phyloP scores from a whole-genome alignment of 202 grass and related monocot genomes.

The Carex arenaria region DNA sequence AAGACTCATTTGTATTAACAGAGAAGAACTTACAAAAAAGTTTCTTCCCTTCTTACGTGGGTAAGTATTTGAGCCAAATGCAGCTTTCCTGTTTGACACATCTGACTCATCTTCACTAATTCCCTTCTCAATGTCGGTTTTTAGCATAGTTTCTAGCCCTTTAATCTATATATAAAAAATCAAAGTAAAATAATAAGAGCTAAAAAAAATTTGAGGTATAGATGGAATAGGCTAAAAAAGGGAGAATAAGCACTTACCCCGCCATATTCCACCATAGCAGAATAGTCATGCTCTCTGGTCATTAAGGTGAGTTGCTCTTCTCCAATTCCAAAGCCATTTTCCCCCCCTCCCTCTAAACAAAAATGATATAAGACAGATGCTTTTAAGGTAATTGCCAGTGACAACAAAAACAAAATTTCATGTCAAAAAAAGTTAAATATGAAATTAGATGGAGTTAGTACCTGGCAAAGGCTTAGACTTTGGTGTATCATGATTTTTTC shows the following conservation, averaged over 20 bases:
- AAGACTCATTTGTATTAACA: conserved; percentile 5
- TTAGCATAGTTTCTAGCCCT: conserved; percentile 63
- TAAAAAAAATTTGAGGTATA: background rate
- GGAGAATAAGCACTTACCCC: conserved; percentile 38
- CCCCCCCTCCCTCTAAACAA: conserved; percentile 23
- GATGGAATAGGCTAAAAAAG: background rate
- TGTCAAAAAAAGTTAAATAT: background rate
- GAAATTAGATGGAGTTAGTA: background rate
- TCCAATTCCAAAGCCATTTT: conserved; percentile 66
- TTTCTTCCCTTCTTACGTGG: conserved; percentile 86
- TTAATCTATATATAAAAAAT: conserved; percentile 46
- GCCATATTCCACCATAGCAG: conserved; percentile 61
- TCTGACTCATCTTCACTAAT: conserved; percentile 54
- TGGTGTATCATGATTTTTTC: conserved; percentile 24
- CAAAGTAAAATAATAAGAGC: background rate
- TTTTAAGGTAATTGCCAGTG: background rate
- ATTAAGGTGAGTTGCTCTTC: conserved; percentile 67
- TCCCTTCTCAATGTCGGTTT: conserved; percentile 54
- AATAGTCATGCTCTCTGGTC: conserved; percentile 79
- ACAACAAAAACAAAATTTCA: background rate
- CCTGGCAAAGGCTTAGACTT: conserved; percentile 21
- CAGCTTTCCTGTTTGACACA: conserved; percentile 43
- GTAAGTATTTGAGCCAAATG: conserved; percentile 79
- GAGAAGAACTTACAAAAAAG: conserved; percentile 45
- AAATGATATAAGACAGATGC: conserved; percentile 15